Percentiles rank a stretch among this genome's conserved stretches.
Conservation (phyloP, 352 stramenopile species). For the Plasmopara muralis region DNA sequence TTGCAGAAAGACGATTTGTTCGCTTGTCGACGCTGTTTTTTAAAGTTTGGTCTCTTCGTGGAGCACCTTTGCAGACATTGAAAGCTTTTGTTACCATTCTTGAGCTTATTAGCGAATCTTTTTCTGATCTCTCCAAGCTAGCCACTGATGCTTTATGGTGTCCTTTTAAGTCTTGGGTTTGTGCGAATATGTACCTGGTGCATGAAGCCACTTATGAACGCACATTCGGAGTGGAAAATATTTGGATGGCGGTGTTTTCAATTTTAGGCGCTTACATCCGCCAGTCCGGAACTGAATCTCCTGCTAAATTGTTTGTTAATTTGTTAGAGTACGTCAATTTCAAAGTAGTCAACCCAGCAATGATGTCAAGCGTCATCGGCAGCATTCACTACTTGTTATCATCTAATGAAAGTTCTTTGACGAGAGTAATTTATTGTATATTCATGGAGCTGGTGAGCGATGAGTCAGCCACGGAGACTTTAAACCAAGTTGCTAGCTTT, state of each 20-base stretch:
- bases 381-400: conserved; percentile 21
- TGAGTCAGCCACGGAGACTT: background rate
- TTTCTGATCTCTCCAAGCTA: conserved; percentile 21
- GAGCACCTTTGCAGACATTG: conserved; percentile 12
- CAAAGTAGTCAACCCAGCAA: conserved; percentile 7
- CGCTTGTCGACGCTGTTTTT: conserved; percentile 31
- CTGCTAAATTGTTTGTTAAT: conserved; percentile 23
- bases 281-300: conserved; percentile 15
- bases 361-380: conserved; percentile 19
- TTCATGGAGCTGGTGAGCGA: conserved; percentile 17
- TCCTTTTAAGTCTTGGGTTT: conserved; percentile 26
- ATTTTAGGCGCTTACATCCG: conserved; percentile 24
- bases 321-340: conserved; percentile 21
- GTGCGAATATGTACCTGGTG: conserved; percentile 15
- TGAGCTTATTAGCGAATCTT: conserved; percentile 21
- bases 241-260: conserved; percentile 23
- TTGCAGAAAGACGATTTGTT: conserved; percentile 30
- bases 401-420: conserved; percentile 16
- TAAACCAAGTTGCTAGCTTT: conserved; percentile 9
- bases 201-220: conserved; percentile 6
- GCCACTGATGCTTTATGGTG: conserved; percentile 34
- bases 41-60: conserved; percentile 16
- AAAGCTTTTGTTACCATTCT: conserved; percentile 20
- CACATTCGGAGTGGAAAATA: conserved; percentile 8
- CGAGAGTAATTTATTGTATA: conserved; percentile 21